Percentiles rank a stretch among this genome's conserved stretches.
phyloP scores from a whole-genome alignment of 2,329 filamentous ascomycete species.

The Colletotrichum limetticola region DNA sequence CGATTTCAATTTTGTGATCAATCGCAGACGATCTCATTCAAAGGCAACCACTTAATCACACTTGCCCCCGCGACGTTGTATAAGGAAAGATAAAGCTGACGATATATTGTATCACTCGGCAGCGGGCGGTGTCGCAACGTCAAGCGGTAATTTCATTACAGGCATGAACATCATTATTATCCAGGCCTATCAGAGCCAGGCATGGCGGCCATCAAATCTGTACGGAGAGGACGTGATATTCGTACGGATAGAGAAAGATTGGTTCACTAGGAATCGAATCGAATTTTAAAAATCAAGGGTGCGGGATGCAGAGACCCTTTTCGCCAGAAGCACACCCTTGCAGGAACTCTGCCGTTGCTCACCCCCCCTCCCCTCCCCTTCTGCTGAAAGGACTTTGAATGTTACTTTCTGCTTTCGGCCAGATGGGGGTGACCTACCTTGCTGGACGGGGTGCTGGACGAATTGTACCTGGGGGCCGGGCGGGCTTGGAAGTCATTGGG shows the following conservation, averaged over 20 bases:
- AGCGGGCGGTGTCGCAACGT: neutral
- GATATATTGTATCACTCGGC: neutral
- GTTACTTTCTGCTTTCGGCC: constrained; percentile 21
- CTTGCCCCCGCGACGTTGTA: neutral
- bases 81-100: neutral
- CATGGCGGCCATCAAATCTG: neutral
- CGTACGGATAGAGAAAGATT: neutral
- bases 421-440: neutral
- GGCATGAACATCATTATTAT: neutral
- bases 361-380: neutral
- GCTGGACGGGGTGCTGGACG: neutral
- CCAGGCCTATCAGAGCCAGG: neutral
- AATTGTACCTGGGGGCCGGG: too few species aligned
- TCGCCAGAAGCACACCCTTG: neutral
- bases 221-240: neutral
- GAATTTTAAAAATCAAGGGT: neutral
- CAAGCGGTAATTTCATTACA: neutral
- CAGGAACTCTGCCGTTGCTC: neutral
- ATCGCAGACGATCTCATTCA: neutral
- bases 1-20: neutral
- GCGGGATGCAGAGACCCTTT: neutral
- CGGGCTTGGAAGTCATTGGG: neutral
- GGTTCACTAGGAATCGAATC: too few species aligned
- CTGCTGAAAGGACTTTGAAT: neutral
- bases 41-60: too few species aligned